Evolutionary conservation across 805 yeast species (phyloP), one percentile per base, ranked within the genome.

Genomic region (Scheffersomyces amazonensis): DNA sequence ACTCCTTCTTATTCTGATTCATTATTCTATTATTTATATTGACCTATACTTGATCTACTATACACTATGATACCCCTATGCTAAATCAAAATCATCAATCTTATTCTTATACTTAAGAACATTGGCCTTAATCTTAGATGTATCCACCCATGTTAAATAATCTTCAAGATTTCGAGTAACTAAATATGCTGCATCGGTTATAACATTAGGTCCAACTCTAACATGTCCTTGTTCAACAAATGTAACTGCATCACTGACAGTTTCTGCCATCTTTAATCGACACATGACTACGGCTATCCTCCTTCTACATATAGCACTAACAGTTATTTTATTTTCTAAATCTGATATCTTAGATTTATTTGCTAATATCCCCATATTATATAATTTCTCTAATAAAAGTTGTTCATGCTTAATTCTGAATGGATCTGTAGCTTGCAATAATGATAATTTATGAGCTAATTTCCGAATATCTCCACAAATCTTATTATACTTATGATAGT

Each of bases 171-270:
- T 87, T 57, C 96, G 76, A 2, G 97, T 91, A 4, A 93, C 93
- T 52, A 95, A 70, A 58, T 83, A 91, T 0, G 98, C 96, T 3
- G 98, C 95, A 60, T 93, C 99, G 1, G 96, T 90, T 31, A 95
- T 83, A 19, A 95, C 83, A 56, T 88, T 85, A 10, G 98, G 98
- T 0, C 99, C 99, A 5, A 93, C 96, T 50, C 99, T 76, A 2
- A 93, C 96, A 55, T 93, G 98, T 2, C 99, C 99, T 60, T 93
- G 98, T 56, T 93, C 97, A 11, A 95, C 76, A 58, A 87, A 87
- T 34, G 87, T 87, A 18, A 90, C 86, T 0, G 98, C 99, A 62
- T 90, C 97, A 20, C 76, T 66, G 18, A 91, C 73, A 31, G 83
- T 86, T 54, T 91, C 89, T 0, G 96, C 90, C 99, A 93, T 95